These are phyloP conservation scores for Colletotrichum lupini DNA, from an alignment of 2,329 filamentous ascomycete genomes.

Conservation along the genomic window DNA sequence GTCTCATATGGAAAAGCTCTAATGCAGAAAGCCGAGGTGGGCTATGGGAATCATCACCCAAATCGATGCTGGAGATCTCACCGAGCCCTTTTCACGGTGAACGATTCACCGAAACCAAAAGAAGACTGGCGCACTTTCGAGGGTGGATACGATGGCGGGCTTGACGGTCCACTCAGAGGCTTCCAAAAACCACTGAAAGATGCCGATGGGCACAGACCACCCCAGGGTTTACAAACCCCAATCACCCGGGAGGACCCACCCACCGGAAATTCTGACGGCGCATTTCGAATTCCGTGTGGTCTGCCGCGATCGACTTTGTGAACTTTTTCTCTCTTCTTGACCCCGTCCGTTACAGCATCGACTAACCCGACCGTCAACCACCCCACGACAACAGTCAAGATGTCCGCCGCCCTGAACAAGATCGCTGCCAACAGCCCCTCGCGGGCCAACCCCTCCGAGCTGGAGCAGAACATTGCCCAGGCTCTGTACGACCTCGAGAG, in stretches of 20 bases:
- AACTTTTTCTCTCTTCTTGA: not conserved
- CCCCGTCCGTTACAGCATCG: conserved; percentile 35
- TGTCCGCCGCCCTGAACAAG: conserved; percentile 90
- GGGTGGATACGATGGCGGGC: not conserved
- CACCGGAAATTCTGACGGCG: not conserved
- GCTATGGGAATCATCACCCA: not conserved
- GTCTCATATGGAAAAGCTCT: not conserved
- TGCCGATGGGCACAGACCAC: not conserved
- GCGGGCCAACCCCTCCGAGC: conserved; percentile 94
- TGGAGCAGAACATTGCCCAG: conserved; percentile 95
- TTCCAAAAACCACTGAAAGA: not conserved
- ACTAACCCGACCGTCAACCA: conserved; percentile 33
- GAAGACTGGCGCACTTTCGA: not conserved
- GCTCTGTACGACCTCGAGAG: conserved; percentile 99
- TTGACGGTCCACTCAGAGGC: not conserved
- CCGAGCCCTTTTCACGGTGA: not conserved
- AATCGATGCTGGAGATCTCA: not conserved
- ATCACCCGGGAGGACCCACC: conserved; percentile 20
- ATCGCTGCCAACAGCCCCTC: conserved; percentile 98
- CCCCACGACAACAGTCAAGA: conserved; percentile 59
- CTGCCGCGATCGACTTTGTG: not conserved
- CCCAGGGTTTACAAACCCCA: conserved; percentile 40
- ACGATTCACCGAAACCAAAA: not conserved
- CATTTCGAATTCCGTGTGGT: not conserved
- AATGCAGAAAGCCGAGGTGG: not conserved